Evolutionary conservation across 768 basidiomycete genomes (phyloP), one percentile per base, ranked within the genome.

Genomic region (Mrakia gelida): DNA sequence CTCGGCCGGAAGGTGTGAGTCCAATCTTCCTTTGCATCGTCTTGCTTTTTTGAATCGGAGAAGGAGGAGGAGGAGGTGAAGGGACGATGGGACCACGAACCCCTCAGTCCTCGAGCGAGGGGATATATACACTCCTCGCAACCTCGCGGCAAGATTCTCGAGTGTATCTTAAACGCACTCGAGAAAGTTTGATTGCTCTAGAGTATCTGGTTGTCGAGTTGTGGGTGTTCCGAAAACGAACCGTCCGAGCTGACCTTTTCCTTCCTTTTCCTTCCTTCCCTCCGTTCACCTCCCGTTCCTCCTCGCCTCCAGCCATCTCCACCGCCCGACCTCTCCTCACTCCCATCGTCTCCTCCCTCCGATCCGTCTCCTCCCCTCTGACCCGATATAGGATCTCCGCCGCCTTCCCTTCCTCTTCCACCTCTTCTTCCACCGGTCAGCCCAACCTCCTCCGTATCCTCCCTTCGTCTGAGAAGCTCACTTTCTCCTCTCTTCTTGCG

Each of bases 311-410:
- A 72, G 71, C 45, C 28, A 30, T 72, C 41, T 62, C 61, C 18
- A 41, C 59, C 49, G 75, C 56, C 43, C 71, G 77, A n/a, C 77
- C 71, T 68, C 75, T 61, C 23, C 28, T 71, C n/a, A 62, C 54
- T 30, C 61, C 72, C 41, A 26, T 45, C 41, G 63, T 52, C 54
- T 21, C 54, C 54, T n/a, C 72, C 41, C 52, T 59, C 56, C 63
- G 77, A 30, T 73, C 73, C 21, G 63, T 68, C 28, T 74, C 73
- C 28, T 68, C 77, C 38, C 67, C 62, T 34, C 26, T 70, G 52
- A 34, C 73, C 28, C 77, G 77, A 73, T 73, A 73, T 15, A 34
- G 71, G 23, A 23, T 73, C 45, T 34, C 72, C 3, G 71, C 77
- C 13, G 49, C 77, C 21, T 63, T 78, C 59, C 54, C 73, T 62